These are phyloP conservation scores for Atkinsonella texensis DNA, from an alignment of 2,329 filamentous ascomycete species.

Conservation along the genomic window DNA sequence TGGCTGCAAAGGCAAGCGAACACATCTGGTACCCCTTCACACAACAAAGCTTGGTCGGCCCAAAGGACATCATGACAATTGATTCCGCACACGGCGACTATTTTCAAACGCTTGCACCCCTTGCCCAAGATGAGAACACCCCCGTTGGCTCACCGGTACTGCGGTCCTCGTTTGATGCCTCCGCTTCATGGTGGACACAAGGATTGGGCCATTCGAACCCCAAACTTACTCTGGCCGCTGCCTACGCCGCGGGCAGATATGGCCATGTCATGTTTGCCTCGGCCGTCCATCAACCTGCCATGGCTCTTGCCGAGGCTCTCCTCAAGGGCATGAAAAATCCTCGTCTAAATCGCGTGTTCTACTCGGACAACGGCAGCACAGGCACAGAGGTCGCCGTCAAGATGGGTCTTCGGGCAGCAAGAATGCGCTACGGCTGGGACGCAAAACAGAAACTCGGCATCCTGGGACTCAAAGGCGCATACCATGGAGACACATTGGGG, in stretches of 20 bases:
- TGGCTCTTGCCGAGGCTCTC: slow-evolving; percentile 54
- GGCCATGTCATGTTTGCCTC: slow-evolving; percentile 83
- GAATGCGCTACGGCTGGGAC: slow-evolving; percentile 54
- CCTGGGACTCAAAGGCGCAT: slow-evolving; percentile 65
- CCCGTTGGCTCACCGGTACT: slow-evolving; percentile 10
- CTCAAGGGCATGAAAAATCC: slow-evolving; percentile 48
- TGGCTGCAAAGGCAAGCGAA: slow-evolving; percentile 48
- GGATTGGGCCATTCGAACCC: slow-evolving; percentile 73
- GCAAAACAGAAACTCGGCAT: slow-evolving; percentile 48
- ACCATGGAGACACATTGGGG: slow-evolving; percentile 80
- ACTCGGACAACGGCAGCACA: slow-evolving; percentile 73
- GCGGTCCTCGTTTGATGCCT: slow-evolving; percentile 62
- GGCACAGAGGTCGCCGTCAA: slow-evolving; percentile 77
- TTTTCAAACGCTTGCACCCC: slow-evolving; percentile 47
- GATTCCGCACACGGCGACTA: slow-evolving; percentile 71
- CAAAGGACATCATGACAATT: slow-evolving; percentile 57
- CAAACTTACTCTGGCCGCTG: slow-evolving; percentile 57
- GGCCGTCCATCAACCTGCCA: slow-evolving; percentile 65
- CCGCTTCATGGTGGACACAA: slow-evolving; percentile 87
- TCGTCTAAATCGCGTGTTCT: slow-evolving; percentile 62
- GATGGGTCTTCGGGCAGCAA: slow-evolving; percentile 65
- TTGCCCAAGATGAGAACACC: not conserved
- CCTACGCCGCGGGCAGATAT: slow-evolving; percentile 72
- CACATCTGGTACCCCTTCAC: slow-evolving; percentile 83
- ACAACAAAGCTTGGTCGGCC: slow-evolving; percentile 54